These are phyloP conservation scores for Clavariopsis aquatica DNA, from an alignment of 495 filamentous ascomycete species.

Conservation along the genomic window DNA sequence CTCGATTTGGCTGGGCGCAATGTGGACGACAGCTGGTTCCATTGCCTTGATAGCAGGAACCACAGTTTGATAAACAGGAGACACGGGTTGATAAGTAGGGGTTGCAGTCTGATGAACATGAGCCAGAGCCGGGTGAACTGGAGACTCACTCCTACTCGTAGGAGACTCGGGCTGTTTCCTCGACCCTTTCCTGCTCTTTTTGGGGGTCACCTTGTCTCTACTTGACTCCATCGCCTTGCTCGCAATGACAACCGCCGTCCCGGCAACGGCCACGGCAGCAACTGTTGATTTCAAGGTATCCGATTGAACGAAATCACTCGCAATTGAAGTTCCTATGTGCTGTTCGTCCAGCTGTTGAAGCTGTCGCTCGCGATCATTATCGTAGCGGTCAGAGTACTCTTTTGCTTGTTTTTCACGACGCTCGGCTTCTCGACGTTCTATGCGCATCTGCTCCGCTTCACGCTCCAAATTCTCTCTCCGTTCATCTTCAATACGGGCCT, in stretches of 20 bases:
- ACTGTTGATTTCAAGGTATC: slow-evolving; percentile 27
- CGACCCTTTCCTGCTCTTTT: background rate
- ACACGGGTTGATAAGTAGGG: background rate
- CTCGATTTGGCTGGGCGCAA: slow-evolving; percentile 31
- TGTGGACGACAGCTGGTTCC: slow-evolving; percentile 23
- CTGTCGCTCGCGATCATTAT: slow-evolving; percentile 16
- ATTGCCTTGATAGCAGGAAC: slow-evolving; percentile 9
- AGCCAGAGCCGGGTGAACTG: background rate
- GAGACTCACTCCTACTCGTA: background rate
- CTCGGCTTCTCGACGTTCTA: slow-evolving; percentile 27
- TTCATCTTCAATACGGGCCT: slow-evolving; percentile 23
- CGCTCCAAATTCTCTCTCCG: slow-evolving; percentile 18
- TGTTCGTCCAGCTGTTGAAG: slow-evolving; percentile 16
- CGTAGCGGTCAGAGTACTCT: slow-evolving; percentile 16
- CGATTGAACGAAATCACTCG: slow-evolving; percentile 26
- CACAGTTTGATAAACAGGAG: background rate
- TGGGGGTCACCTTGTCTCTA: background rate
- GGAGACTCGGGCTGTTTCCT: background rate
- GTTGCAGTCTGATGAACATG: background rate
- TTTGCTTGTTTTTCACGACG: slow-evolving; percentile 25
- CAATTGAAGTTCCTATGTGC: slow-evolving; percentile 27
- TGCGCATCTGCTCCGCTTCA: slow-evolving; percentile 18
- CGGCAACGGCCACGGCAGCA: slow-evolving; percentile 35
- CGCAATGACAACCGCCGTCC: slow-evolving; percentile 39
- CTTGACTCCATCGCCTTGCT: slow-evolving; percentile 33